Conservation (phyloP, 2,329 filamentous ascomycete genomes). For the Trichoderma simmonsii region DNA sequence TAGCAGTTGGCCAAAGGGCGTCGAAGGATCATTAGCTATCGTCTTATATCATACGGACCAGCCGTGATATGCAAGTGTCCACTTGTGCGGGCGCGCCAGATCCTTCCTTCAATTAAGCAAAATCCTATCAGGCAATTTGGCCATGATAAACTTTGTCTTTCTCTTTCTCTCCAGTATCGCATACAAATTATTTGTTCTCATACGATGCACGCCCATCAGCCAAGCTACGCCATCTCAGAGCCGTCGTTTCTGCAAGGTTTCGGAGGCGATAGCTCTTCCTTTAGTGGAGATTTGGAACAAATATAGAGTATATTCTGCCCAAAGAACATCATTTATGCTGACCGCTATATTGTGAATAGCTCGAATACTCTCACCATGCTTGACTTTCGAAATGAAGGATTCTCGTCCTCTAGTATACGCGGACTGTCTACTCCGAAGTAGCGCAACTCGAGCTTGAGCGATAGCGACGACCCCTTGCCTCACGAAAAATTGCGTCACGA, state of each 20-base stretch:
- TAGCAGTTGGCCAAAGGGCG: neutral
- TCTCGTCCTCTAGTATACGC: neutral
- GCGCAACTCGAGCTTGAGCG: neutral
- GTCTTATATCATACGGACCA: neutral
- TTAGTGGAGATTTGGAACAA: neutral
- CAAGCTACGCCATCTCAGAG: neutral
- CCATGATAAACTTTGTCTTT: neutral
- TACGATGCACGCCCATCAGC: neutral
- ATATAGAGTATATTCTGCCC: neutral
- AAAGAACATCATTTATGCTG: neutral
- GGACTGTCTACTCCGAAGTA: neutral
- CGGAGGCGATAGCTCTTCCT: neutral
- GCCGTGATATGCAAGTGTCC: neutral
- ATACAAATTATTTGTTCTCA: neutral
- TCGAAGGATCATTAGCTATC: neutral
- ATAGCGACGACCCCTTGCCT: neutral
- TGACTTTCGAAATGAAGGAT: neutral
- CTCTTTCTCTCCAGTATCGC: neutral
- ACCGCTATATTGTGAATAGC: neutral
- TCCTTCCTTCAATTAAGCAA: neutral
- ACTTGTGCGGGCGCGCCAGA: neutral
- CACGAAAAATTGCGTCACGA: neutral
- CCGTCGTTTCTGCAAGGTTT: neutral
- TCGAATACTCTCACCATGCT: no score
- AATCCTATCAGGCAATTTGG: neutral